These are phyloP conservation scores for Pseudogymnoascus sp. DNA, from an alignment of 2,329 filamentous ascomycete species.

Conservation along the genomic window DNA sequence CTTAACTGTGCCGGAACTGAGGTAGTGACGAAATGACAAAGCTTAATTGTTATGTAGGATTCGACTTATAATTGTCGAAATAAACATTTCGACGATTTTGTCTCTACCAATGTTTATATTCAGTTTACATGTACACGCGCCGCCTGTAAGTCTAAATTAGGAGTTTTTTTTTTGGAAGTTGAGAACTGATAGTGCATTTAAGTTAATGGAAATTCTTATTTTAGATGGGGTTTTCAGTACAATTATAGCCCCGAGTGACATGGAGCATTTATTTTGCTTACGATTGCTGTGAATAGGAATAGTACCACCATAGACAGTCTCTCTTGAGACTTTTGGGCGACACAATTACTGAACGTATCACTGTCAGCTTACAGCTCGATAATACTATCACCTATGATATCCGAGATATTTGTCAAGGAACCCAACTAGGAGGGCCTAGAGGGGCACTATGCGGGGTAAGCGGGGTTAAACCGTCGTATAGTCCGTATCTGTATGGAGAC, in stretches of 20 bases:
- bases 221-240: background rate
- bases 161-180: no score
- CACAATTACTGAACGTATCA: background rate
- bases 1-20: background rate
- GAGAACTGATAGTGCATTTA: background rate
- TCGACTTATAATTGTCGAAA: background rate
- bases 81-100: background rate
- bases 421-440: background rate
- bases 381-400: background rate
- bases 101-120: background rate
- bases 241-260: background rate
- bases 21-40: background rate
- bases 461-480: background rate
- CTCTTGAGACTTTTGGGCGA: no score
- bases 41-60: background rate
- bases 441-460: constrained; percentile 2
- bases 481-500: background rate
- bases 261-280: background rate
- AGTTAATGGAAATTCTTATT: background rate
- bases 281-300: background rate
- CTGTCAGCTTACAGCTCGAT: background rate
- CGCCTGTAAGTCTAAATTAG: background rate
- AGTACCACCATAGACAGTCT: background rate
- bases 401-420: constrained; percentile 5
- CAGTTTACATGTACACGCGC: background rate